These are phyloP conservation scores for Eucalyptus erythrocorys DNA, from an alignment of 345 rosid genomes.

Conservation along the genomic window DNA sequence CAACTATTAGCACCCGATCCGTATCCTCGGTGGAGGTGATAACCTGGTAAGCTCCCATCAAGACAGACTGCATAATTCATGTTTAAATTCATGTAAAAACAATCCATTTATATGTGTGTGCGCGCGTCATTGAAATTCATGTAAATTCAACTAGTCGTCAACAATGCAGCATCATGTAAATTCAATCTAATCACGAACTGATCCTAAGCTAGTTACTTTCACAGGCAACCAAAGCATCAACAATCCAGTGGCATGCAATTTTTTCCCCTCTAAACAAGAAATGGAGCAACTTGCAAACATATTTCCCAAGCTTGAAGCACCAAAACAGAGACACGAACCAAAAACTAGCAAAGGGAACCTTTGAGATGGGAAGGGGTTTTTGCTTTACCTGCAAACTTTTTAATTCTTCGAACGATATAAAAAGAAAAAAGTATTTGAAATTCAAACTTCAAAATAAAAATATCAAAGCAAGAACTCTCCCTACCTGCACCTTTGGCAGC, in stretches of 20 bases:
- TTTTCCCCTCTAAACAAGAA: neutral
- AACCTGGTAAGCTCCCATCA: constrained; percentile 72
- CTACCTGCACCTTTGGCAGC: constrained; percentile 25
- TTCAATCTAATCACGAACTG: neutral
- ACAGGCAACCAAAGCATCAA: neutral
- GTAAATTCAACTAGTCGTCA: neutral
- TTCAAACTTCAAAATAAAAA: neutral
- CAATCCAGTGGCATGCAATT: neutral
- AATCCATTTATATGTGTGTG: neutral
- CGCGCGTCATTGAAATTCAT: accelerated
- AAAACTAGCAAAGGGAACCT: neutral
- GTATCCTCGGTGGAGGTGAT: constrained; percentile 57
- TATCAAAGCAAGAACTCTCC: neutral
- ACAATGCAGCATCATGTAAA: neutral
- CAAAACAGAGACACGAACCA: neutral
- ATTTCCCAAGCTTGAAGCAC: neutral
- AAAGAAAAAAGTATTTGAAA: neutral
- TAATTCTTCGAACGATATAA: neutral
- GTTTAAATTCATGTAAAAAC: neutral
- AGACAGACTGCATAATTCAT: constrained; percentile 35
- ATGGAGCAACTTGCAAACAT: neutral
- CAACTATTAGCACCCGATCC: constrained; percentile 68
- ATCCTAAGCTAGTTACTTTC: neutral
- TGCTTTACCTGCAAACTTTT: neutral
- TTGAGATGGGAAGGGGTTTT: neutral